Conservation (phyloP, 371 early-diverging fungal species). For the Actinomucor elegans region DNA sequence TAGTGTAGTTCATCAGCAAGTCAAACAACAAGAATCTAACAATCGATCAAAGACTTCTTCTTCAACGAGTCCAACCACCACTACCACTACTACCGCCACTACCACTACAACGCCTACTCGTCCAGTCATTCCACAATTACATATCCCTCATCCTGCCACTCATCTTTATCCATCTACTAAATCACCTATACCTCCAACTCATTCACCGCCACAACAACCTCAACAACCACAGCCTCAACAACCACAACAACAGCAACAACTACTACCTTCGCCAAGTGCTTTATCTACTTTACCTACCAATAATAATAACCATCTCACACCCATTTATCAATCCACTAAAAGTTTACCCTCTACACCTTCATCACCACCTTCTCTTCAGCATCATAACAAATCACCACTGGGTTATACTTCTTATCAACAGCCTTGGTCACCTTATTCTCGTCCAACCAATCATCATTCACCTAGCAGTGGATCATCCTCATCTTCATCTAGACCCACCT, state of each 20-base stretch:
- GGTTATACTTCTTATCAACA: constrained; percentile 13
- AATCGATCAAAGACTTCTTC: constrained; percentile 1
- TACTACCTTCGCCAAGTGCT: constrained; percentile 29
- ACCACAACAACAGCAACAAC: no score
- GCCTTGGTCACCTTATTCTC: constrained; percentile 17
- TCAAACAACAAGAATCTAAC: constrained; percentile 5
- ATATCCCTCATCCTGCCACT: constrained; percentile 27
- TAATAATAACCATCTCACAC: constrained; percentile 14
- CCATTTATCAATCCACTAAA: constrained; percentile 18
- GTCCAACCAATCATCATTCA: no score
- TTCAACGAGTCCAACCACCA: constrained; percentile 6
- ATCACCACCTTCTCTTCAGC: constrained; percentile 17
- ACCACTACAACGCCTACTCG: constrained; percentile 1
- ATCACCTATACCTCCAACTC: constrained; percentile 7
- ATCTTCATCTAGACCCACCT: constrained; percentile 6
- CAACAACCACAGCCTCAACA: constrained; percentile 28
- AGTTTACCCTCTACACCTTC: constrained; percentile 23
- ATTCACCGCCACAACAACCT: constrained; percentile 13
- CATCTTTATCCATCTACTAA: constrained; percentile 16
- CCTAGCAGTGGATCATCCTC: no score
- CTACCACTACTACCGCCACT: not conserved
- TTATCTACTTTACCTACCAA: constrained; percentile 22
- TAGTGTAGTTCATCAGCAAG: constrained; percentile 27
- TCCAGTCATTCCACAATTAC: constrained; percentile 28
- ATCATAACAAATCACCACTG: not conserved